A percentile compares a stretch with the other conserved stretches of the same genome.
Conservation (phyloP, 2,329 filamentous ascomycete species). For the Dothistroma septosporum region DNA sequence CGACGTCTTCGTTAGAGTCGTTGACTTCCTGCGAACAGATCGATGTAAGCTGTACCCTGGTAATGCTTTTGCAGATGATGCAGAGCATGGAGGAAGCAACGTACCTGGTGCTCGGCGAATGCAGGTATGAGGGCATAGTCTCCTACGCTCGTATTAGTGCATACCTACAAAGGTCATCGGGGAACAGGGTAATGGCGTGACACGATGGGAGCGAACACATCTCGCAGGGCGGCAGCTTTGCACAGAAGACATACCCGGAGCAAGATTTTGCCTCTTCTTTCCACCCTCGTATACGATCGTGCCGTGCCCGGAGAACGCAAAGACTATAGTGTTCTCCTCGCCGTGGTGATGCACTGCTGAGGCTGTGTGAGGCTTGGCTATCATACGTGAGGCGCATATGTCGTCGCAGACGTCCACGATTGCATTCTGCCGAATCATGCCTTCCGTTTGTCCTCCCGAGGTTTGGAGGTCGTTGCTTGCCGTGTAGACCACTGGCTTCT, state of each 20-base stretch:
- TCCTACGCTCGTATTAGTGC: no score
- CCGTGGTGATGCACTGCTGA: conserved; percentile 67
- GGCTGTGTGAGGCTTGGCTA: conserved; percentile 58
- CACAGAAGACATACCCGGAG: conserved; percentile 41
- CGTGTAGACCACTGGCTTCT: conserved; percentile 51
- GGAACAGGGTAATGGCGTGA: no score
- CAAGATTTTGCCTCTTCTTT: conserved; percentile 54
- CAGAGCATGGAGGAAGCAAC: background rate
- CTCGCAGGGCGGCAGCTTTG: no score
- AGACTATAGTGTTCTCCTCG: conserved; percentile 67
- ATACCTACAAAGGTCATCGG: no score
- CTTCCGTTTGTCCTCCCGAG: conserved; percentile 45
- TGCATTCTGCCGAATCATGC: conserved; percentile 52
- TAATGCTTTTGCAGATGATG: background rate
- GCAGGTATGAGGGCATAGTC: conserved; percentile 69
- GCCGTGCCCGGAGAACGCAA: conserved; percentile 54
- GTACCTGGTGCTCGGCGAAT: conserved; percentile 62
- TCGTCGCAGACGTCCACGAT: conserved; percentile 61
- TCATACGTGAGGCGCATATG: conserved; percentile 63
- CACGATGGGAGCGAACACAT: no score
- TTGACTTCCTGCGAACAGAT: conserved; percentile 52
- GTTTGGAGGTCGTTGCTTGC: conserved; percentile 46
- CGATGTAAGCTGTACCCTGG: background rate
- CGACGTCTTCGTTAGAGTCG: conserved; percentile 58
- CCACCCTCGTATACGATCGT: conserved; percentile 57